Evolutionary conservation across 768 basidiomycete species (phyloP), one percentile per base, ranked within the genome.

Genomic region (Hypholoma fasciculare): DNA sequence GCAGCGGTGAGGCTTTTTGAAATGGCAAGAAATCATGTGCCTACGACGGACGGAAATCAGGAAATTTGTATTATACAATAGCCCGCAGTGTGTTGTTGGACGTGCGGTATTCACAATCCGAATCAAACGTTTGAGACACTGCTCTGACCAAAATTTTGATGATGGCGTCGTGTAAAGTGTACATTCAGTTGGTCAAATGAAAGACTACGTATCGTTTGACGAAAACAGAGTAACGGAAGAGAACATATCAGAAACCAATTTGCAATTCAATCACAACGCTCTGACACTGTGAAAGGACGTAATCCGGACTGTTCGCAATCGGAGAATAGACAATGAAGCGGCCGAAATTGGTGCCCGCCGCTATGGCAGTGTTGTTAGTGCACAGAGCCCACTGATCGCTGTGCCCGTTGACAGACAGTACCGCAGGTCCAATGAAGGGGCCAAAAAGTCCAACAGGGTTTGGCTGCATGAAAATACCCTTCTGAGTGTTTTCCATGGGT

Each of bases 261-360:
- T 49, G 48, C 27, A 49, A 30, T 16, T 49, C 20, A 11, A 49
- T 34, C 12, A 49, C 19, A 27, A 67, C 56, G 17, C 52, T 55
- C 19, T 56, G 48, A 39, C 68, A 69, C 39, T 43, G 56, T 30
- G 36, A 53, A 46, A 63, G 30, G 17, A 51, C 37, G 50, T 71
- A 71, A 52, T 71, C 59, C 4, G 67, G 63, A 51, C 69, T 65
- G 46, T 63, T 67, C 3, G 54, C 62, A 16, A 69, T 54, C 1
- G 70, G 66, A 20, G 67, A 63, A 58, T 65, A 71, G 7, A 71
- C 69, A 26, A 71, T 50, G 51, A n/a, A 63, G 59, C 61, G 19
- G 36, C 59, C 1, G 67, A 63, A 9, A 65, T 27, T 67, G 43
- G 54, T 63, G 53, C 17, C 20, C 34, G n/a, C 43, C 2, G 42